Evolutionary conservation across 2,329 filamentous ascomycete genomes (phyloP), one percentile per base, ranked within the genome.

Genomic region (Biscogniauxia marginata): DNA sequence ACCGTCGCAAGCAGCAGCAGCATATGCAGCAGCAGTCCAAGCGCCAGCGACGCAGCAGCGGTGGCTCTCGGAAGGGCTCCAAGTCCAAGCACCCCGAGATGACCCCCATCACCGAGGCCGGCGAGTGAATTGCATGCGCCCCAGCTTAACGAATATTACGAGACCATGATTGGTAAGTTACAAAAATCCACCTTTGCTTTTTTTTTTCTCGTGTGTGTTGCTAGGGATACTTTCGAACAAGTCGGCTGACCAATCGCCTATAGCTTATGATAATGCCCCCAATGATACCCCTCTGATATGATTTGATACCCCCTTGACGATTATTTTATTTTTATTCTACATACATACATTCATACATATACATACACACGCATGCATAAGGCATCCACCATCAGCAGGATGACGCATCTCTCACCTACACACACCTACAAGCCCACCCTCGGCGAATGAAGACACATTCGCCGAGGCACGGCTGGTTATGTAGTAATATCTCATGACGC

Each of bases 71-170:
- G 60, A 64, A 61, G 56, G 72, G 70, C 60, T 69, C 70, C 49
- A 67, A 71, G 60, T 67, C 68, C 25, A 82, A 79, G 70, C 74
- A 73, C 62, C 70, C 69, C 56, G 71, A 74, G 65, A 84, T 86
- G 75, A 75, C 81, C 51, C 77, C 82, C 57, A 85, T 85, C 67
- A 67, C 75, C 63, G 84, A 86, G 73, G 72, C 71, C 43, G 70
- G 65, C 49, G 76, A 78, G 66, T 77, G 72, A 77, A 57, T 21
- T 34, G 46, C 11, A n/a, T 34, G 49, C 53, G 23, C 11, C 51
- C 50, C n/a, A 20, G n/a, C 59, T 52, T 43, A 54, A 61, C 62
- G 49, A 55, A 63, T 24, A 62, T 67, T 61, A 64, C 64, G 65
- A 63, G 55, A 55, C 50, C 53, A 62, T 54, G 63, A 68, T 59